phyloP scores from a whole-genome alignment of 306 rosid species.

The Lathyrus tuberosus region DNA sequence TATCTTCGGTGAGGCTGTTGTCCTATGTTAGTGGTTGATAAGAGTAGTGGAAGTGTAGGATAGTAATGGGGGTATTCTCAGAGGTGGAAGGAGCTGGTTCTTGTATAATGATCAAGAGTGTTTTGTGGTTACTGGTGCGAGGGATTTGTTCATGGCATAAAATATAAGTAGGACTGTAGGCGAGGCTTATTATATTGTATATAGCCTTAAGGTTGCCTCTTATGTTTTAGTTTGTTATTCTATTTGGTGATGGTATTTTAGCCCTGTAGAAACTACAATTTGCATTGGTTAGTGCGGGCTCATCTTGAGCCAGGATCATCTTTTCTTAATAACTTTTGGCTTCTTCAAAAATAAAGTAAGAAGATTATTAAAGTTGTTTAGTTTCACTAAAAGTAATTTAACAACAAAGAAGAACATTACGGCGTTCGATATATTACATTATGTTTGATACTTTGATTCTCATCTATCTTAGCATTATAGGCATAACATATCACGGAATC shows the following conservation, averaged over 20 bases:
- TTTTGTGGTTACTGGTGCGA: background rate
- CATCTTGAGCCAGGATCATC: background rate
- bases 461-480: constrained; percentile 14
- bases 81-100: background rate
- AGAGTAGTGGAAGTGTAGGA: background rate
- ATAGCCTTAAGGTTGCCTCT: background rate
- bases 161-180: background rate
- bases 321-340: background rate
- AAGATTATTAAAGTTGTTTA: constrained; percentile 21
- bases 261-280: background rate
- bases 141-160: background rate
- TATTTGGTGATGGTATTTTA: background rate
- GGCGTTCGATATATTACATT: constrained; percentile 4
- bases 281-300: background rate
- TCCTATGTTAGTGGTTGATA: background rate
- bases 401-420: constrained; percentile 20
- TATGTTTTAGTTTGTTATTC: background rate
- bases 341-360: background rate
- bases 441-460: constrained; percentile 19
- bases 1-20: background rate
- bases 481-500: constrained; percentile 23
- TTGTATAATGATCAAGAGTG: constrained; percentile 2
- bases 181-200: background rate
- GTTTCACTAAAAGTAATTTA: constrained; percentile 13
- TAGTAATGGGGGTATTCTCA: background rate